Evolutionary conservation across 2,329 filamentous ascomycete genomes (phyloP), one percentile per base, ranked within the genome.

Genomic region (Alternaria sp.): DNA sequence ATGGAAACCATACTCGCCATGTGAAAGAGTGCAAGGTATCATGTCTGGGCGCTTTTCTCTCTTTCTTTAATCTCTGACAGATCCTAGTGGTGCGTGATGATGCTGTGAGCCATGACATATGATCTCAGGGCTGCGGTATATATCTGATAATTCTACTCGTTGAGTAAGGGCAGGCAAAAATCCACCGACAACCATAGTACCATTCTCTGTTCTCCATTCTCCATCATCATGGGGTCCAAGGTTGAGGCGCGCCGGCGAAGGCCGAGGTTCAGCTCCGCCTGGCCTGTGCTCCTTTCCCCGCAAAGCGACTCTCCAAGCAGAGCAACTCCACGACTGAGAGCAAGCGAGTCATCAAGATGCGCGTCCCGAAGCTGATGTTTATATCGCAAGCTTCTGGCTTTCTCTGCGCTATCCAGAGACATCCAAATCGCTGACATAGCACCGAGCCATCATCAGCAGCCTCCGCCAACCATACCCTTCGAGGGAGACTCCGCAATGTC

Each of bases 311-410:
- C 51, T 38, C 45, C 36, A n/a, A 22, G 53, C 14, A 60, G 12
- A 49, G 60, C 54, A 57, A 28, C 54, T 60, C 64, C 59, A 66
- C 65, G 68, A 74, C 65, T 60, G 60, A 64, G 57, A 46, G 44
- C 38, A 59, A 57, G 63, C 72, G 69, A 76, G 71, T 72, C 64
- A 64, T 30, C 54, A 76, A 40, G 41, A 57, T 76, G 71, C 45
- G n/a, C 58, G 54, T 63, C 59, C 64, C 69, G 66, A 69, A 54
- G 40, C 22, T 27, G 28, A n/a, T 32, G 25, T 63, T 54, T 64
- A 68, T 64, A 25, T 22, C 40, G 34, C 49, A 10, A 34, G 58
- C 48, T 14, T 38, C 2, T 41, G 41, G 25, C 10, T n/a, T 20
- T 8, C 20, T 12, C 10, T 11, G 0, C 8, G 5, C 9, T 1